phyloP scores from a whole-genome alignment of 2,329 filamentous ascomycete species.

The Chaetomiaceae sp. region DNA sequence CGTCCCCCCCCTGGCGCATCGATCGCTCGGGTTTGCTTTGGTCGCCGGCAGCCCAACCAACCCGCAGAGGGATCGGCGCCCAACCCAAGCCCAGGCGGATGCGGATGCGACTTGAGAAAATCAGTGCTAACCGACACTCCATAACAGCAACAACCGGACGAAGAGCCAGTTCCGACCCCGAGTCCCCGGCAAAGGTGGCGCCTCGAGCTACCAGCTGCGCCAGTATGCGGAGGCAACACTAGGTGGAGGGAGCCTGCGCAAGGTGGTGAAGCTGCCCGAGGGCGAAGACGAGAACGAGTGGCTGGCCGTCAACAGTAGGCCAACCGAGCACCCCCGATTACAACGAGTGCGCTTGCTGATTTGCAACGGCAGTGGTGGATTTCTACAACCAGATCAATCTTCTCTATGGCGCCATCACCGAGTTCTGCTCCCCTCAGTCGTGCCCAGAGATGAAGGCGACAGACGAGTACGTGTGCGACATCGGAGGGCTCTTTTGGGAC shows the following conservation, averaged over 20 bases:
- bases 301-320: constrained; percentile 90
- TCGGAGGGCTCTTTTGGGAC: neutral
- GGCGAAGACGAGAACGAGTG: constrained; percentile 98
- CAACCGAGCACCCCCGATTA: too few species aligned
- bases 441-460: constrained; percentile 99
- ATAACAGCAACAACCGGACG: constrained; percentile 72
- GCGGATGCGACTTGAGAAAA: neutral
- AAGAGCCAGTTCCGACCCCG: constrained; percentile 89
- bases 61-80: neutral
- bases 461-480: constrained; percentile 66
- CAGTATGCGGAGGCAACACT: constrained; percentile 98
- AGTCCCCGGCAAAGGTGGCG: constrained; percentile 77
- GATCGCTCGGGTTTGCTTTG: constrained; percentile 20
- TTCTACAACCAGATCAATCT: constrained; percentile 99
- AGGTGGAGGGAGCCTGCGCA: constrained; percentile 87
- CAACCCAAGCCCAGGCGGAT: neutral
- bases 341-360: constrained; percentile 26
- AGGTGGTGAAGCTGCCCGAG: constrained; percentile 94
- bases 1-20: constrained; percentile 25
- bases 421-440: constrained; percentile 95
- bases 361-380: constrained; percentile 72
- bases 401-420: constrained; percentile 96
- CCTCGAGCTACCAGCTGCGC: constrained; percentile 81
- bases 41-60: constrained; percentile 7
- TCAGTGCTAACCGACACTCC: constrained; percentile 9